phyloP scores from a whole-genome alignment of 2,329 filamentous ascomycete species.

The Pestalotiopsis sp. region DNA sequence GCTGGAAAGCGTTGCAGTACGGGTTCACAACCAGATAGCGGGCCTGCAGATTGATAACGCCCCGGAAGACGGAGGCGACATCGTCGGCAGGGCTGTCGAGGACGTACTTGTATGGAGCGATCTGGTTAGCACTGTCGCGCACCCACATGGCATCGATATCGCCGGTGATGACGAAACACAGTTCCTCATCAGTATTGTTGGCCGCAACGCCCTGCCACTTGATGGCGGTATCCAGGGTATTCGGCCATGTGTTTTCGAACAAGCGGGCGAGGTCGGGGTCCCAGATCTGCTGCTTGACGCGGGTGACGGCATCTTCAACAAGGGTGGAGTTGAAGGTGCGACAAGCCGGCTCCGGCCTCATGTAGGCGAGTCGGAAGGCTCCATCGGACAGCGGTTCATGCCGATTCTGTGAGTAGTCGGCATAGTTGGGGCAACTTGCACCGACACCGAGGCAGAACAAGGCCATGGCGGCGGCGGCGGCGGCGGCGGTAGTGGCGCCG shows the following conservation, averaged over 20 bases:
- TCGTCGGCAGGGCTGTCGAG: conserved; percentile 57
- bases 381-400: conserved; percentile 79
- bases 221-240: conserved; percentile 74
- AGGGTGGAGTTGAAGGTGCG: conserved; percentile 78
- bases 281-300: conserved; percentile 68
- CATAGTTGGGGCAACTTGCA: conserved; percentile 64
- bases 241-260: conserved; percentile 74
- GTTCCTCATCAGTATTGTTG: conserved; percentile 61
- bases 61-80: conserved; percentile 70
- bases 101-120: conserved; percentile 72
- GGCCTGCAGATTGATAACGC: conserved; percentile 76
- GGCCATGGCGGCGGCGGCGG: background rate
- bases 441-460: background rate
- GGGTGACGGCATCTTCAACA: conserved; percentile 74
- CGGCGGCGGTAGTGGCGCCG: background rate
- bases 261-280: conserved; percentile 76
- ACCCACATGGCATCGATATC: conserved; percentile 95
- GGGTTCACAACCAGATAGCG: conserved; percentile 71
- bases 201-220: conserved; percentile 65
- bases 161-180: conserved; percentile 65
- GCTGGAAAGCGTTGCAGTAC: conserved; percentile 94
- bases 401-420: conserved; percentile 54
- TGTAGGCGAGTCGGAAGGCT: conserved; percentile 74
- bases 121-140: conserved; percentile 81
- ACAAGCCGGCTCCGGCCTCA: conserved; percentile 75